Evolutionary conservation across 192 early-diverging fungal species (phyloP), one percentile per base, ranked within the genome.

Genomic region (Endogone sp.): DNA sequence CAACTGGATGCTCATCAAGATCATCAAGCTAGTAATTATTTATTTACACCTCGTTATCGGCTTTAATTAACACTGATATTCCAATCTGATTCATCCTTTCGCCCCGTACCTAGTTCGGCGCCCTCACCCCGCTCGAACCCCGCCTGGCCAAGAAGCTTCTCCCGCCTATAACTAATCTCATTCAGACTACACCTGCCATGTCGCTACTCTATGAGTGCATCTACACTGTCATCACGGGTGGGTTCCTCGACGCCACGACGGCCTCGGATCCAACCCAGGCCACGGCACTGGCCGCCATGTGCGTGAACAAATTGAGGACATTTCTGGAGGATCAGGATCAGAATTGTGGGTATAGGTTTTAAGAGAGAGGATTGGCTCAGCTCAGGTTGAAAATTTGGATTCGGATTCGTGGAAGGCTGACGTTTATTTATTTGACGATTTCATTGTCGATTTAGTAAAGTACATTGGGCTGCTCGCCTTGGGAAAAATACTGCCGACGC

Each of bases 1-100:
- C 80, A 99, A 98, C 74, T 99, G 98, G 98, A 96, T 98, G 90
- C 88, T 96, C n/a, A 99, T 99, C 79, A 99, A 99, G 74, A 95
- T 99, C 49, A 93, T 98, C 71, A 99, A 99, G 78, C 81, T 99
- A 76, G 93, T 93, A 84, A 66, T 69, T 68, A 20, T 16, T 16
- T 8, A 44, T 27, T 27, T 28, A 62, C 37, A 20, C 30, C 37
- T 16, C 16, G 6, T 55, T 64, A n/a, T 69, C 32, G 4, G 8
- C 59, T 22, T 60, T 10, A 11, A 11, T 11, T 13, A 56, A n/a
- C 55, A 56, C n/a, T n/a, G 55, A n/a, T 13, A n/a, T 56, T 11
- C 55, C 11, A 11, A n/a, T 56, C 11, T 56, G 55, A 11, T 56
- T 13, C 22, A 60, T 21, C 21, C 24, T 22, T 28, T 10, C 24